A percentile compares a stretch with the other conserved stretches of the same genome.
phyloP scores from a whole-genome alignment of 2,329 filamentous ascomycete genomes.

The Colletotrichum agaves region DNA sequence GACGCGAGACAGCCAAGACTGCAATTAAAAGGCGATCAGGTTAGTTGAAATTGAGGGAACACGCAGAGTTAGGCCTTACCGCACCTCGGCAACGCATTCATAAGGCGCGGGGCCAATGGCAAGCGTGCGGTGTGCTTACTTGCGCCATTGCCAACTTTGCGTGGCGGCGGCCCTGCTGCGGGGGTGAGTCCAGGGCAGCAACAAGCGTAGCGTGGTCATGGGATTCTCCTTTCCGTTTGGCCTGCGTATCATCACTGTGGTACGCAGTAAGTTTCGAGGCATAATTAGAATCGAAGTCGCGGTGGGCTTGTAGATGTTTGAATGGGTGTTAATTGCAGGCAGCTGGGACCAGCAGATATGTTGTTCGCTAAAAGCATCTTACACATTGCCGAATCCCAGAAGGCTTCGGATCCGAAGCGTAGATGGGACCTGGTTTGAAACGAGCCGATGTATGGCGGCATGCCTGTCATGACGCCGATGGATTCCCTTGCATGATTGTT shows the following conservation, averaged over 20 bases:
- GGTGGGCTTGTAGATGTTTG: no score
- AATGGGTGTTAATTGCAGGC: no score
- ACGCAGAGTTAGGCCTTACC: slow-evolving; percentile 4
- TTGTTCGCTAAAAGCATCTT: background rate
- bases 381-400: slow-evolving; percentile 2
- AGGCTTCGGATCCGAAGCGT: background rate
- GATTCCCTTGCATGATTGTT: background rate
- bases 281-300: no score
- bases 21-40: slow-evolving; percentile 29
- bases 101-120: slow-evolving; percentile 7
- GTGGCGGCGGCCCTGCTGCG: slow-evolving; percentile 16
- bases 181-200: background rate
- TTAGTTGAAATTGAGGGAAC: slow-evolving; percentile 12
- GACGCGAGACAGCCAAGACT: slow-evolving; percentile 33
- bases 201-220: slow-evolving; percentile 12
- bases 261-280: no score
- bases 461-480: background rate
- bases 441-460: background rate
- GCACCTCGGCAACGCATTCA: background rate
- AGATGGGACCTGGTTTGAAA: background rate
- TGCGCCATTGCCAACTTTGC: slow-evolving; percentile 6
- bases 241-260: background rate
- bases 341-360: no score
- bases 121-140: background rate
- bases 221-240: slow-evolving; percentile 5